Conservation (phyloP, 2,329 filamentous ascomycete genomes). For the Aspergillus unguis region DNA sequence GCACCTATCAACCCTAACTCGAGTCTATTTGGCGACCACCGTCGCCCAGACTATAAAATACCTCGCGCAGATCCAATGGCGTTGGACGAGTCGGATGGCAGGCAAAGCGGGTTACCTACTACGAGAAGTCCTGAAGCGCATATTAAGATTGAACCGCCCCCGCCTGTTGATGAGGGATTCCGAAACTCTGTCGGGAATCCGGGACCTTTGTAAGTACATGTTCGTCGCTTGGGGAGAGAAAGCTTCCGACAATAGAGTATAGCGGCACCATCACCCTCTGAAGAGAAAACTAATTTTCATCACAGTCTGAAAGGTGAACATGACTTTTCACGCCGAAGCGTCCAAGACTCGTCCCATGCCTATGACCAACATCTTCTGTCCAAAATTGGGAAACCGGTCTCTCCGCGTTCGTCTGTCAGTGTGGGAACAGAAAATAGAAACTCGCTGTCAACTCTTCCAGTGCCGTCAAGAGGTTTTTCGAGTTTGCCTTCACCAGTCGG, state of each 20-base stretch:
- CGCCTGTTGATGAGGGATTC: constrained; percentile 31
- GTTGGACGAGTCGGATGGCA: constrained; percentile 35
- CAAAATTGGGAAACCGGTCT: constrained; percentile 60
- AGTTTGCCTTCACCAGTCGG: constrained; percentile 33
- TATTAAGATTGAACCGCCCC: constrained; percentile 36
- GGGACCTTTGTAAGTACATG: constrained; percentile 32
- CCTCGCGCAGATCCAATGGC: constrained; percentile 36
- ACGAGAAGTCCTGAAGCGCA: constrained; percentile 34
- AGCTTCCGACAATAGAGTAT: no score
- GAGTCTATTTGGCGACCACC: constrained; percentile 48
- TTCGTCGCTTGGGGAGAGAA: no score
- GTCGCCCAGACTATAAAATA: constrained; percentile 33
- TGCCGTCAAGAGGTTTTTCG: constrained; percentile 31
- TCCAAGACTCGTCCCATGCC: constrained; percentile 58
- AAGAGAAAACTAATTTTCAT: not conserved
- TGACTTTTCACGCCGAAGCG: constrained; percentile 56
- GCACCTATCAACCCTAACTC: constrained; percentile 50
- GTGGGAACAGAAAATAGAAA: constrained; percentile 30
- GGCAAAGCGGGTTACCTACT: constrained; percentile 26
- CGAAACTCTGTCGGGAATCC: constrained; percentile 31
- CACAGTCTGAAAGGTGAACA: constrained; percentile 57
- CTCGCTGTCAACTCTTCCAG: constrained; percentile 32
- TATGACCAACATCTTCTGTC: constrained; percentile 62
- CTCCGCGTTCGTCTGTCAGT: constrained; percentile 44
- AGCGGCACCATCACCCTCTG: no score